Percentiles rank a stretch among this genome's conserved stretches.
Evolutionary conservation across 2,329 filamentous ascomycete species (phyloP).

Genomic region (Clarireedia hainanense): DNA sequence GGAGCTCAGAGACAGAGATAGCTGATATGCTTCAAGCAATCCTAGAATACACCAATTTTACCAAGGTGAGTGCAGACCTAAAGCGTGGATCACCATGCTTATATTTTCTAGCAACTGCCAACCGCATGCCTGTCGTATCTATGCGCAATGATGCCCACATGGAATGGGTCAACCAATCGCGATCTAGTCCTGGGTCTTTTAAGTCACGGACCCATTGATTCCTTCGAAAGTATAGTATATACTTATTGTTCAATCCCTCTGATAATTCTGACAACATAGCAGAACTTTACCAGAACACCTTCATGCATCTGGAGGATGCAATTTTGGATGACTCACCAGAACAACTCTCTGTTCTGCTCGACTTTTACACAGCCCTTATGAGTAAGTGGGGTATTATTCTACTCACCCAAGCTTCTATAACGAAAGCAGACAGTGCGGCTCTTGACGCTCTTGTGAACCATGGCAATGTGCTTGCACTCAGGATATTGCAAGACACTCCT

Average conservation of each 20-base stretch:
- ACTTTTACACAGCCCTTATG: slow-evolving; percentile 60
- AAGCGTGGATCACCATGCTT: slow-evolving; percentile 10
- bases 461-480: slow-evolving; percentile 48
- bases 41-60: slow-evolving; percentile 46
- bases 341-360: slow-evolving; percentile 53
- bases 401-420: slow-evolving; percentile 30
- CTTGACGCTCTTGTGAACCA: slow-evolving; percentile 39
- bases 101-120: slow-evolving; percentile 25
- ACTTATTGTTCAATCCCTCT: too few species aligned
- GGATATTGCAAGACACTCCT: slow-evolving; percentile 48
- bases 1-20: slow-evolving; percentile 40
- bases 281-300: slow-evolving; percentile 45
- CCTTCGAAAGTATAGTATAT: slow-evolving; percentile 44
- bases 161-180: slow-evolving; percentile 53
- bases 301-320: slow-evolving; percentile 44
- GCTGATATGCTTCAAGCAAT: slow-evolving; percentile 49
- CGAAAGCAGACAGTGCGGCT: slow-evolving; percentile 14
- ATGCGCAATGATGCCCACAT: slow-evolving; percentile 47
- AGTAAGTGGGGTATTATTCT: slow-evolving; percentile 48
- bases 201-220: slow-evolving; percentile 43
- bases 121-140: slow-evolving; percentile 38
- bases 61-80: slow-evolving; percentile 38
- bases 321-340: slow-evolving; percentile 41
- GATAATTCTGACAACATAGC: background rate
- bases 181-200: slow-evolving; percentile 51